Conservation (phyloP, 345 rosid genomes). For the Geranium rotundifolium region DNA sequence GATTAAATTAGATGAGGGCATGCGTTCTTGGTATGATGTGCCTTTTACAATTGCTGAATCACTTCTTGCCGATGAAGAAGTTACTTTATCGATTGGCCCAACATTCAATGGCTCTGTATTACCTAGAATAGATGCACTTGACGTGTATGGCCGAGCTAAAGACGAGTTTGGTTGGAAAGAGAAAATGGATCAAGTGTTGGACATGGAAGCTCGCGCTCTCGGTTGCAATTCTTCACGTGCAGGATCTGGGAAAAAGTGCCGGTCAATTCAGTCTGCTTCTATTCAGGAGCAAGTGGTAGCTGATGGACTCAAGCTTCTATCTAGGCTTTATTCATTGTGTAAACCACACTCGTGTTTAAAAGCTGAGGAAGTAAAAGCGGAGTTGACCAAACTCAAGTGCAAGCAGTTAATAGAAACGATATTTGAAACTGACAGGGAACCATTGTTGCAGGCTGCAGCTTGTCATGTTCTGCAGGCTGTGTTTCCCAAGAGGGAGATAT, state of each 20-base stretch:
- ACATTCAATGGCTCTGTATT: slow-evolving; percentile 65
- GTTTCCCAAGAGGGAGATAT: slow-evolving; percentile 68
- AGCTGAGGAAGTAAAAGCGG: slow-evolving; percentile 37
- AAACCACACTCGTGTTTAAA: slow-evolving; percentile 28
- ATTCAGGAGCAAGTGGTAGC: slow-evolving; percentile 85
- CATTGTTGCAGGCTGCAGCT: slow-evolving; percentile 82
- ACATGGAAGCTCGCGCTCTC: slow-evolving; percentile 91
- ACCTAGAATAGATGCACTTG: slow-evolving; percentile 88
- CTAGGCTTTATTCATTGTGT: slow-evolving; percentile 48
- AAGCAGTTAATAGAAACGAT: slow-evolving; percentile 65
- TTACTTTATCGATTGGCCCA: slow-evolving; percentile 69
- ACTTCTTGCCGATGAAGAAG: slow-evolving; percentile 95
- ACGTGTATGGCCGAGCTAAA: slow-evolving; percentile 92
- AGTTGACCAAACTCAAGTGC: slow-evolving; percentile 57
- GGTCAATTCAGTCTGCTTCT: slow-evolving; percentile 52
- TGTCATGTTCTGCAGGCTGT: slow-evolving; percentile 75
- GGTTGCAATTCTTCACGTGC: slow-evolving; percentile 56
- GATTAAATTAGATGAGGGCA: slow-evolving; percentile 88
- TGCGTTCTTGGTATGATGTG: slow-evolving; percentile 92
- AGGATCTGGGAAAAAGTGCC: slow-evolving; percentile 59
- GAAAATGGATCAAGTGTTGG: slow-evolving; percentile 81
- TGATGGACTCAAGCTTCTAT: slow-evolving; percentile 81
- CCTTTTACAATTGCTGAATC: slow-evolving; percentile 96
- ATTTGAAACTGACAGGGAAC: slow-evolving; percentile 90
- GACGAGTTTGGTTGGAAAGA: slow-evolving; percentile 99